These are phyloP conservation scores for Ziziphus jujuba DNA, from an alignment of 306 rosid genomes.

Conservation along the genomic window DNA sequence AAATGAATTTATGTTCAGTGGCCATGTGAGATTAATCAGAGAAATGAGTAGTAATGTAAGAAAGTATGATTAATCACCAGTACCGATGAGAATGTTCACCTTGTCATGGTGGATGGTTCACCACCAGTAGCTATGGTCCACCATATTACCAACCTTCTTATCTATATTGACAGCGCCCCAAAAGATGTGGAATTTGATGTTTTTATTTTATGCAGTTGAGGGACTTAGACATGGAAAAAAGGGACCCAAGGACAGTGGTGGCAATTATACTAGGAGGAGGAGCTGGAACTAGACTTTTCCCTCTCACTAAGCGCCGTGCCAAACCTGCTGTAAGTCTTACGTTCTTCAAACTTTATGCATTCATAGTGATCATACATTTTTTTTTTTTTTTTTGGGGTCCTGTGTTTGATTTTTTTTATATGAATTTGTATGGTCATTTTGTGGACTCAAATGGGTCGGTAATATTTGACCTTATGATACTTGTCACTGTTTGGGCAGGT, in stretches of 20 bases:
- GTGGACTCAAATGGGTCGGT: background rate
- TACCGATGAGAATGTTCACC: too few species aligned
- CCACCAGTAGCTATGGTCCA: too few species aligned
- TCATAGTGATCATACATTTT: background rate
- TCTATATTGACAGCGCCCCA: too few species aligned
- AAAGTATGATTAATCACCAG: too few species aligned
- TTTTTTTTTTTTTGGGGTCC: background rate
- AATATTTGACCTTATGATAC: background rate
- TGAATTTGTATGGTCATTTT: background rate
- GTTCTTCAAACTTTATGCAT: background rate
- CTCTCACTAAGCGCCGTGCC: conserved; percentile 90
- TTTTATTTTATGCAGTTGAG: conserved; percentile 57
- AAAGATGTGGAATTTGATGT: conserved; percentile 19
- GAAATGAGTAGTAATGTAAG: too few species aligned
- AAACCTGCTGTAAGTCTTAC: conserved; percentile 77
- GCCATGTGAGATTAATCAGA: too few species aligned
- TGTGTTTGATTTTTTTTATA: background rate
- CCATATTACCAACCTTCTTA: too few species aligned
- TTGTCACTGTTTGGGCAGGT: conserved; percentile 41
- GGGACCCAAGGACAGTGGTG: conserved; percentile 70
- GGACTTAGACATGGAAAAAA: conserved; percentile 46
- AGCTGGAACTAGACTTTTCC: conserved; percentile 97
- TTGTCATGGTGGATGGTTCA: too few species aligned
- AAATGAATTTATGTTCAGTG: too few species aligned
- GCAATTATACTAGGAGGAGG: conserved; percentile 94